A percentile compares a stretch with the other conserved stretches of the same genome.
These are phyloP conservation scores for Zalaria obscura DNA, from an alignment of 2,329 filamentous ascomycete genomes.

Conservation along the genomic window DNA sequence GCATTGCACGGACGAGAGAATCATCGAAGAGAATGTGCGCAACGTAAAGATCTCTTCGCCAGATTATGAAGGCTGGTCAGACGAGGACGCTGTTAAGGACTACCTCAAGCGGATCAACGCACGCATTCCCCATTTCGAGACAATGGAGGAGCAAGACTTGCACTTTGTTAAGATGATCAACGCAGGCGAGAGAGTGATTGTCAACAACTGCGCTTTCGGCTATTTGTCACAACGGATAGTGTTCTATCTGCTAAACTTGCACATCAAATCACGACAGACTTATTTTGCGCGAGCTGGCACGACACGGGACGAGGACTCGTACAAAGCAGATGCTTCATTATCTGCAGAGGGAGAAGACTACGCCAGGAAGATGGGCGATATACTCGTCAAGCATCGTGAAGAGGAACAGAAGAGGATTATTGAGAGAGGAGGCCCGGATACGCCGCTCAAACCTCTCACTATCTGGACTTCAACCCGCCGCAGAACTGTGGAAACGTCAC, in stretches of 20 bases:
- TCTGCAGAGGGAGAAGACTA: slow-evolving; percentile 71
- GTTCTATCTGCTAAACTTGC: slow-evolving; percentile 93
- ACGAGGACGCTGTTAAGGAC: slow-evolving; percentile 80
- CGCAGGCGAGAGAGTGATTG: slow-evolving; percentile 78
- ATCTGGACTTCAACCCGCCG: slow-evolving; percentile 93
- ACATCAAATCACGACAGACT: slow-evolving; percentile 88
- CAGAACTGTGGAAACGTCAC: slow-evolving; percentile 79
- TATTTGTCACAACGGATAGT: slow-evolving; percentile 95
- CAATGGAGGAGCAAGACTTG: slow-evolving; percentile 84
- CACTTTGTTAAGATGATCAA: slow-evolving; percentile 99
- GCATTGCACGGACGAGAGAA: slow-evolving; percentile 80
- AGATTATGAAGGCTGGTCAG: slow-evolving; percentile 87
- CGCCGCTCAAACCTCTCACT: slow-evolving; percentile 63
- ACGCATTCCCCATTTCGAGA: slow-evolving; percentile 91
- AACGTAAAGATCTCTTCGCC: slow-evolving; percentile 97
- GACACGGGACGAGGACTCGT: slow-evolving; percentile 76
- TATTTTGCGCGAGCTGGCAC: slow-evolving; percentile 85
- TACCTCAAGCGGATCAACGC: slow-evolving; percentile 82
- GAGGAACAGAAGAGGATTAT: slow-evolving; percentile 60
- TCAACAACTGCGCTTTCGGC: slow-evolving; percentile 94
- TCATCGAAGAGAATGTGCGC: slow-evolving; percentile 90
- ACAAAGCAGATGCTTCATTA: slow-evolving; percentile 78
- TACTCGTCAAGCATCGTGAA: slow-evolving; percentile 69
- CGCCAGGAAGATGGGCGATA: slow-evolving; percentile 72
- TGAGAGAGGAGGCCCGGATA: slow-evolving; percentile 51